Evolutionary conservation across 169 alveolate species (phyloP), one percentile per base, ranked within the genome.

Genomic region (Perkinsus olseni): DNA sequence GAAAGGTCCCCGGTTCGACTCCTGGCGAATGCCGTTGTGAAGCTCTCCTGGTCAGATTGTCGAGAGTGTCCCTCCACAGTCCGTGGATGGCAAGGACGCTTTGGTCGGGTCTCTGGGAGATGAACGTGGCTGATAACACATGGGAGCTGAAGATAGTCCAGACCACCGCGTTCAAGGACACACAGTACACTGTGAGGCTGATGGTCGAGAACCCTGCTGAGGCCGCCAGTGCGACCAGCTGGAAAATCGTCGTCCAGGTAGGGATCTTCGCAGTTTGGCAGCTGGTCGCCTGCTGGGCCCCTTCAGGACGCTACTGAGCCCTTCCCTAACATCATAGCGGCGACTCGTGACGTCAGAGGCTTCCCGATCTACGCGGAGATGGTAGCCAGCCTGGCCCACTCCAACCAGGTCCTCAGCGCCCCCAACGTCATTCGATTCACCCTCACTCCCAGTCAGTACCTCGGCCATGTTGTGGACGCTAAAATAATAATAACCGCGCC

Each of bases 331-430:
- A 62, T 62, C 34, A 62, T 91, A 1, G 93, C 93, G 74, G 62
- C 93, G 38, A 91, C 93, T 11, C 37, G 93, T 10, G 93, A 91
- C 3, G 62, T 91, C 74, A 0, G 39, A 36, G 93, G 93, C n/a
- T 39, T 91, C 39, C 38, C 93, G 31, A n/a, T 91, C 39, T 91
- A 48, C 38, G 74, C 74, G 0, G 37, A 48, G 38, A 91, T 91
- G 93, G 40, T 40, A 34, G 93, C 93, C n/a, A 38, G 36, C 28
- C 62, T 91, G 39, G 93, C 48, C 38, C 93, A 48, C 74, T 39
- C 37, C 36, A 91, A 91, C 34, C 93, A 91, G 74, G 74, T 91
- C 48, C 74, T 39, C 93, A 51, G 74, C 20, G 62, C 48, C 38
- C 10, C 39, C 38, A 91, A 91, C n/a, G 37, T 28, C 8, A 91